Conservation (phyloP, 164 flowering plant species). For the Cinnamomum micranthum region DNA sequence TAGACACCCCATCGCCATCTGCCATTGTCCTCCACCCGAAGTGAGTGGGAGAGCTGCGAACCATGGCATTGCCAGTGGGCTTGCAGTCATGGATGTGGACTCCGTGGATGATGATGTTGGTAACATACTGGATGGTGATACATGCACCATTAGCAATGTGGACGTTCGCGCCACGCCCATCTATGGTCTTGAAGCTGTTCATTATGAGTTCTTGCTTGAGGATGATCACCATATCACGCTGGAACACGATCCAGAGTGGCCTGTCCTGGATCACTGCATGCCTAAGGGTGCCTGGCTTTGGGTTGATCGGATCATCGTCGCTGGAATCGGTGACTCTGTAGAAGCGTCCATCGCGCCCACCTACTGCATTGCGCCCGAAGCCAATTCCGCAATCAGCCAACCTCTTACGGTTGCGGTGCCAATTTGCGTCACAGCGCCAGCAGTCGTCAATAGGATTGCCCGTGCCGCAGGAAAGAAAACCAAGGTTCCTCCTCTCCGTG, state of each 20-base stretch:
- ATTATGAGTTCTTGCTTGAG: constrained; percentile 47
- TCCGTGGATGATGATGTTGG: constrained; percentile 42
- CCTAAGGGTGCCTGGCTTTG: constrained; percentile 80
- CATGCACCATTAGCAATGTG: constrained; percentile 46
- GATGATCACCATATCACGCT: constrained; percentile 39
- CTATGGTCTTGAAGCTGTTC: constrained; percentile 49
- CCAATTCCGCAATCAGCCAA: constrained; percentile 97
- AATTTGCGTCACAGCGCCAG: constrained; percentile 75
- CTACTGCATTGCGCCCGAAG: constrained; percentile 87
- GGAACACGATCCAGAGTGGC: constrained; percentile 65
- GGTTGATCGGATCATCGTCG: constrained; percentile 84
- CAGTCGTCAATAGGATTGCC: constrained; percentile 93
- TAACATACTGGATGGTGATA: constrained; percentile 40
- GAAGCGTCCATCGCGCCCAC: constrained; percentile 89
- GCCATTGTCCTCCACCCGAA: constrained; percentile 50
- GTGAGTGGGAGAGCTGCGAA: constrained; percentile 42
- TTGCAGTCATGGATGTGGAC: constrained; percentile 44
- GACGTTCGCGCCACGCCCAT: constrained; percentile 40
- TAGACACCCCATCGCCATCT: constrained; percentile 71
- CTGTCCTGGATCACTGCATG: constrained; percentile 90
- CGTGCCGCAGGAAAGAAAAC: constrained; percentile 69
- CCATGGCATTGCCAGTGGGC: constrained; percentile 48
- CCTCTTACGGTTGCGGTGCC: constrained; percentile 79
- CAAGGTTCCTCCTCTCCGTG: constrained; percentile 75
- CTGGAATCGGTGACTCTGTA: constrained; percentile 80